A percentile compares a stretch with the other conserved stretches of the same genome.
These are phyloP conservation scores for Euphorbia lathyris DNA, from an alignment of 345 rosid species.

Conservation along the genomic window DNA sequence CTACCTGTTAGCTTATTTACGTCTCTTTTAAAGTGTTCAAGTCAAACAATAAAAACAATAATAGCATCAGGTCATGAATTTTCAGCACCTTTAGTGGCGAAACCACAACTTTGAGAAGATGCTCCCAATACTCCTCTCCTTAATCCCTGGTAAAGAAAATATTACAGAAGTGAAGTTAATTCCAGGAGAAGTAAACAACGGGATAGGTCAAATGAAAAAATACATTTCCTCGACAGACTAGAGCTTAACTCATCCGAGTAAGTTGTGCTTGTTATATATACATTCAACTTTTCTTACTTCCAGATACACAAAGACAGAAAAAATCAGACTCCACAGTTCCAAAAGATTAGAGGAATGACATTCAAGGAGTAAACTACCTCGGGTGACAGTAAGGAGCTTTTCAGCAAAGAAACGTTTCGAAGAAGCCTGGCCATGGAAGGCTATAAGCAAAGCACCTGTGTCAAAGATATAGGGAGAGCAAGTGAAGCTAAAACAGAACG, in stretches of 20 bases:
- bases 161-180: background rate
- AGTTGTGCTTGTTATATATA: too few relatives aligned
- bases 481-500: background rate
- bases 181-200: background rate
- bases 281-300: background rate
- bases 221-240: background rate
- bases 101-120: constrained; percentile 47
- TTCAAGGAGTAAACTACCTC: constrained; percentile 30
- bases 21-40: background rate
- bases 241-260: background rate
- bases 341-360: constrained; percentile 1
- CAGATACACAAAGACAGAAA: background rate
- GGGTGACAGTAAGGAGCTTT: constrained; percentile 33
- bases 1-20: background rate
- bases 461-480: background rate
- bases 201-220: too few relatives aligned
- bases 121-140: constrained; percentile 43
- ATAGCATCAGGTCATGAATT: constrained; percentile 9
- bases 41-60: constrained; percentile 1
- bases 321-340: background rate
- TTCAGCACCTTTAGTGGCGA: constrained; percentile 61
- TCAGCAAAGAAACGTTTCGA: constrained; percentile 43
- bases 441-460: background rate
- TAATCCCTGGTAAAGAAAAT: constrained; percentile 37
- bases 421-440: constrained; percentile 58